Evolutionary conservation across 257 asterid species (phyloP).

Genomic region (Solanum chmielewskii): DNA sequence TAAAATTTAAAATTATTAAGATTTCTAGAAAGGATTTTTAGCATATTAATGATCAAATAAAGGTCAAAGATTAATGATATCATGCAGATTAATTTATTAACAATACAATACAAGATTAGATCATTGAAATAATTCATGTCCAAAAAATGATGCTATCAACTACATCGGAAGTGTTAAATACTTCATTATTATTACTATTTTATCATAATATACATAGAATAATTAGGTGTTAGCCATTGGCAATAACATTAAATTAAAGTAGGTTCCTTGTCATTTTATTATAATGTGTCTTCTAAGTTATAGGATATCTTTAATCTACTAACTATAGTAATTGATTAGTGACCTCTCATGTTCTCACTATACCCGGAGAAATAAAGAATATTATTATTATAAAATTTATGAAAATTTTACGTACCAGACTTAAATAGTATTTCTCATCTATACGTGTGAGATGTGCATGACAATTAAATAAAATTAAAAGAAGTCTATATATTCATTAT

Average conservation of each 20-base stretch:
- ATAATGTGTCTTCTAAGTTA: no score
- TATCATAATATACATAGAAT: neutral
- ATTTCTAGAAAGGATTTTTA: neutral
- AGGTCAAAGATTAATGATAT: neutral
- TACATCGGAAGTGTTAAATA: neutral
- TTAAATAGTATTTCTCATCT: no score
- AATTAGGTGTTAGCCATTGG: neutral
- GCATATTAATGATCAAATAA: neutral
- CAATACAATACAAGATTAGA: neutral
- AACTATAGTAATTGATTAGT: neutral
- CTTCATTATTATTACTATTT: neutral
- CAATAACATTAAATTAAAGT: neutral
- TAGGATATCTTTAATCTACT: no score
- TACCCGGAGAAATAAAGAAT: neutral
- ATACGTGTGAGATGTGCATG: no score
- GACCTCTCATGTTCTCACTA: neutral
- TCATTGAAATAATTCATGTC: neutral
- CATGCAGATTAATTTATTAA: neutral
- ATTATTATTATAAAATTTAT: neutral
- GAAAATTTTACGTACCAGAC: rapidly evolving
- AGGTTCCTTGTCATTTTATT: neutral
- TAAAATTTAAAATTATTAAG: neutral
- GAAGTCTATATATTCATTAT: neutral
- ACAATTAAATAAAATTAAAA: no score
- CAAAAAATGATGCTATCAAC: neutral